These are phyloP conservation scores for Phytophthora meadii DNA, from an alignment of 352 stramenopile genomes.

Conservation along the genomic window DNA sequence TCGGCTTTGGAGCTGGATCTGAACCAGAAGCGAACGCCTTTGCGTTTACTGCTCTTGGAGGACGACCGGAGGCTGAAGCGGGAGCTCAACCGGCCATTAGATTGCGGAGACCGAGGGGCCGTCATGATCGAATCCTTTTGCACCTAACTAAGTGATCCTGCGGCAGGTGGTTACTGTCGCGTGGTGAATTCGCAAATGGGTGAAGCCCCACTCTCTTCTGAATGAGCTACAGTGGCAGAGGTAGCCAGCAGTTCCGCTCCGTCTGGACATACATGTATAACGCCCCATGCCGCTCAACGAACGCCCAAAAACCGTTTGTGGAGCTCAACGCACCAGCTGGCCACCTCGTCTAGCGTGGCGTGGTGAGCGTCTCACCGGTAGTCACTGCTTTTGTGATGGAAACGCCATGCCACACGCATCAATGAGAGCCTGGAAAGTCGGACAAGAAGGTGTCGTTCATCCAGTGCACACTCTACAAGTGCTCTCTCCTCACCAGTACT, in stretches of 20 bases:
- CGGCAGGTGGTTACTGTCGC: conserved; percentile 9
- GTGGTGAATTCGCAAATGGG: conserved; percentile 30
- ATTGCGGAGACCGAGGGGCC: conserved; percentile 6
- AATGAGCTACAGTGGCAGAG: conserved; percentile 19
- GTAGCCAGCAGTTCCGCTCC: conserved; percentile 21
- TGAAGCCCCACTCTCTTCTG: neutral
- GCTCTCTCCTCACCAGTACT: conserved; percentile 1
- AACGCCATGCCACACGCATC: conserved; percentile 6
- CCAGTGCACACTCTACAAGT: conserved; percentile 6
- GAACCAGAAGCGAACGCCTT: conserved; percentile 38
- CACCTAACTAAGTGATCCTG: no score
- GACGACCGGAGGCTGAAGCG: conserved; percentile 31
- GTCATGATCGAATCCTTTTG: conserved; percentile 16
- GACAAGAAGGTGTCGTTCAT: conserved; percentile 7
- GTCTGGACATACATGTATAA: conserved; percentile 19
- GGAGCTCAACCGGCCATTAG: conserved; percentile 6
- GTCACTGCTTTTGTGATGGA: neutral
- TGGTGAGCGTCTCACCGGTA: conserved; percentile 2
- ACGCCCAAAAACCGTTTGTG: conserved; percentile 18
- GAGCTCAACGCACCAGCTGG: conserved; percentile 16
- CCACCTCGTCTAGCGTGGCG: conserved; percentile 11
- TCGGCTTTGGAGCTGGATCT: conserved; percentile 17
- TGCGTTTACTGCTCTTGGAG: conserved; percentile 21
- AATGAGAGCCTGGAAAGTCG: conserved; percentile 12
- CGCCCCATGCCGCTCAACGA: conserved; percentile 13